Conservation (phyloP, 73 alveolate species). For the Stentor roeselii region DNA sequence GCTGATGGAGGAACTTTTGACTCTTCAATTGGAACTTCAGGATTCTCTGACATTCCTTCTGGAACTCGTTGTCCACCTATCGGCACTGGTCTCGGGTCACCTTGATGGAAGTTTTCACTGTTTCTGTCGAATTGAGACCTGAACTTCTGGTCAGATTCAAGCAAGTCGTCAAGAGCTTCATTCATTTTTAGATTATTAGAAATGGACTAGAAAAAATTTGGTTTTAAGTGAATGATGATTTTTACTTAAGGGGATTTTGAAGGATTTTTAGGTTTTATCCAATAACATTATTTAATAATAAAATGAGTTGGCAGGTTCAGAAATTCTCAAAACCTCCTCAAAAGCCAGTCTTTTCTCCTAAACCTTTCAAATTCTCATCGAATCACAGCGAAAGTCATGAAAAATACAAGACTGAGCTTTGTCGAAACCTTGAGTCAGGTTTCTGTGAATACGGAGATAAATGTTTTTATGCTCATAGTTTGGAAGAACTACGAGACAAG, state of each 20-base stretch:
- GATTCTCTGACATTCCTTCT: constrained; percentile 19
- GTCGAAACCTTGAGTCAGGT: constrained; percentile 73
- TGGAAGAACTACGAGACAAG: constrained; percentile 53
- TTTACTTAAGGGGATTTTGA: too few species aligned
- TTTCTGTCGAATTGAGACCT: constrained; percentile 19
- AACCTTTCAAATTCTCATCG: too few species aligned
- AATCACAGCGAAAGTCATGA: constrained; percentile 8
- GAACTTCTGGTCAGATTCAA: background rate
- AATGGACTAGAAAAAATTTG: too few species aligned
- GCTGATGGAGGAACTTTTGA: background rate
- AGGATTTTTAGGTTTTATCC: too few species aligned
- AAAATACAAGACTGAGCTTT: constrained; percentile 77
- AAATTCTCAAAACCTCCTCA: too few species aligned
- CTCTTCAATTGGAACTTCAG: background rate
- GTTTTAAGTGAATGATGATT: too few species aligned
- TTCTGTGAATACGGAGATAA: constrained; percentile 75
- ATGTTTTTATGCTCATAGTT: constrained; percentile 92
- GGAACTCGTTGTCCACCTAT: constrained; percentile 33
- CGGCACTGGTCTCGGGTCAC: constrained; percentile 32
- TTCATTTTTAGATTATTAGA: too few species aligned
- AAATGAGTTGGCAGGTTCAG: too few species aligned
- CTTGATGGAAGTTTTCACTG: background rate
- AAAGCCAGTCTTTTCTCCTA: too few species aligned
- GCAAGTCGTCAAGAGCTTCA: background rate
- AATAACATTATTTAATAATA: too few species aligned